A percentile compares a stretch with the other conserved stretches of the same genome.
Evolutionary conservation across 352 stramenopile genomes (phyloP).

Genomic region (Globisporangium takayamanum): DNA sequence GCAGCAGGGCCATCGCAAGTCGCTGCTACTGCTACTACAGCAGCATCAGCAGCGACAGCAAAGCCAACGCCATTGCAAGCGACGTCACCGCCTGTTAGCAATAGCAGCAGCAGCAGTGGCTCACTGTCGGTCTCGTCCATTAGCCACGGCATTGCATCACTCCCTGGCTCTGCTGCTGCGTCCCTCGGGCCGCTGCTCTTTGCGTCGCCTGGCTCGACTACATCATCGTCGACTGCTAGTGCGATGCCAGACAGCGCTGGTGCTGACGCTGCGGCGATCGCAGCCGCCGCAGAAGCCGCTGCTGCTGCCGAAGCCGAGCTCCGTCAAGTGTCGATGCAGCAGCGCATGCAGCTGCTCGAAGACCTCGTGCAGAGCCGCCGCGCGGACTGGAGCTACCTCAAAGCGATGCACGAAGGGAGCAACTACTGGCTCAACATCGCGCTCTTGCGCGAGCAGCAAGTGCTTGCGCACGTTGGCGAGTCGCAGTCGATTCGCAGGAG

Average conservation of each 20-base stretch:
- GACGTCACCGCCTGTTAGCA: too few species aligned
- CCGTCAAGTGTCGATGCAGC: conserved; percentile 48
- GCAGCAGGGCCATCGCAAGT: conserved; percentile 1
- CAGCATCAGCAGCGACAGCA: conserved; percentile 3
- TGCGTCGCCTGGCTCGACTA: conserved; percentile 17
- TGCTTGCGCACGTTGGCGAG: conserved; percentile 54
- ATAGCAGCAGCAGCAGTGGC: conserved; percentile 10
- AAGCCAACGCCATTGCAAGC: neutral
- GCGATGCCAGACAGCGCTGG: conserved; percentile 9
- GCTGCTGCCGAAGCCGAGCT: conserved; percentile 21
- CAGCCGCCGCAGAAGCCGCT: conserved; percentile 9
- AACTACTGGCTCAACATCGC: conserved; percentile 83
- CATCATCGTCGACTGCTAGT: conserved; percentile 6
- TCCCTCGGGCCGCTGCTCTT: conserved; percentile 42
- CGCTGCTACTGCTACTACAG: neutral
- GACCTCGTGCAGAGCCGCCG: conserved; percentile 66
- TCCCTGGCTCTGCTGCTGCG: conserved; percentile 9
- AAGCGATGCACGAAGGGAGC: conserved; percentile 69
- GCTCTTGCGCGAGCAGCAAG: conserved; percentile 54
- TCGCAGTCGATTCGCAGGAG: conserved; percentile 50
- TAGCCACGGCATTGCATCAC: conserved; percentile 22
- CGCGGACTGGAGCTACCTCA: conserved; percentile 76
- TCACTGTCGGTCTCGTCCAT: conserved; percentile 17
- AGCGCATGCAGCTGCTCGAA: conserved; percentile 67
- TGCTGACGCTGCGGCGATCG: neutral